Evolutionary conservation across 1,284 basidiomycete species (phyloP), one percentile per base, ranked within the genome.

Genomic region (Nidula niveotomentosa): DNA sequence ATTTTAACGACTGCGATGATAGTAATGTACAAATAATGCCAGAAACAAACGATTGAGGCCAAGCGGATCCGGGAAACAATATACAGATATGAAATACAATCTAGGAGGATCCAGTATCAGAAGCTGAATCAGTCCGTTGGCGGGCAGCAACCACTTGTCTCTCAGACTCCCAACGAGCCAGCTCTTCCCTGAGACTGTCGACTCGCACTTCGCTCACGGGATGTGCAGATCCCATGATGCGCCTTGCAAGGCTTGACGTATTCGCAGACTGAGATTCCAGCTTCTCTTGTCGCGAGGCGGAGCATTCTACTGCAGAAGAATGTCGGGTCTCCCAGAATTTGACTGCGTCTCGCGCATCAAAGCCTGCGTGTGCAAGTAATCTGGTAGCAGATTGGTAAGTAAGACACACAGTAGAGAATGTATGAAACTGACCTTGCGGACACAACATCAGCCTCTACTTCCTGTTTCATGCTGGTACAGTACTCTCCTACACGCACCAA

Each of bases 361-460:
- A 96, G 3, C 92, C 91, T 0, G 93, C 90, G 66, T 93, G 83
- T 0, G 94, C 91, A 13, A 96, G 81, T n/a, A 95, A 73, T 58
- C 92, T 90, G 54, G 30, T 53, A 35, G 54, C 18, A 46, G 7
- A 50, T 8, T 8, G 53, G n/a, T 53, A n/a, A 30, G 52, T 50
- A 35, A 50, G 3, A 35, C 10, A 45, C n/a, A 50, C 35, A 44
- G 36, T 36, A 36, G 33, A 34, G 46, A 53, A 41, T 36, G 44
- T 54, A 23, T 53, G 9, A 36, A 37, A 49, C 77, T 56, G 53
- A 90, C 90, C 91, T 76, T 8, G 88, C 80, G 9, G 91, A 94
- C 17, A 94, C 91, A n/a, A 93, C 73, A 68, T 96, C 94, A 1
- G 94, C 94, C 68, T 96, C 94, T 37, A 90, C 83, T 69, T 94